These are phyloP conservation scores for Abelmoschus esculentus DNA, from an alignment of 345 rosid genomes.

Conservation along the genomic window DNA sequence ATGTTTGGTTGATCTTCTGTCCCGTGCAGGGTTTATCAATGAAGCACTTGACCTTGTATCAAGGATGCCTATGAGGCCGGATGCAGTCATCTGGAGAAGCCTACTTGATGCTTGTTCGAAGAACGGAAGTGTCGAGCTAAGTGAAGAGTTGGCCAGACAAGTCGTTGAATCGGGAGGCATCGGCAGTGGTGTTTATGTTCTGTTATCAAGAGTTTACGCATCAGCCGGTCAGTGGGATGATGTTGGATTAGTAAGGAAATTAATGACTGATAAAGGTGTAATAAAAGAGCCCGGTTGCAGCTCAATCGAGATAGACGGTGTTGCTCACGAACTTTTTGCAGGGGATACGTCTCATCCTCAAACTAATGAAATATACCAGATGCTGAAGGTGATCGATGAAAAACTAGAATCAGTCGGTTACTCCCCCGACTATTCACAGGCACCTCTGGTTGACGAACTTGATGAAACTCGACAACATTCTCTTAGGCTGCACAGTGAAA, in stretches of 20 bases:
- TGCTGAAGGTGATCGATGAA: constrained; percentile 49
- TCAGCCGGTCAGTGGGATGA: constrained; percentile 69
- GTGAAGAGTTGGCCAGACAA: constrained; percentile 57
- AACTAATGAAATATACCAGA: constrained; percentile 45
- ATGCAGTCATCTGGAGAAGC: constrained; percentile 76
- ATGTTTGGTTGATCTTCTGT: constrained; percentile 64
- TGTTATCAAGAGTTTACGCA: constrained; percentile 69
- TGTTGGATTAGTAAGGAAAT: constrained; percentile 57
- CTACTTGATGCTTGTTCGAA: constrained; percentile 72
- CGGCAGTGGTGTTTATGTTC: constrained; percentile 59
- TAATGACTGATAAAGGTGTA: constrained; percentile 62
- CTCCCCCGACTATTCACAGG: constrained; percentile 46
- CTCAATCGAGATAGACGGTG: constrained; percentile 60
- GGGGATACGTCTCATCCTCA: constrained; percentile 76
- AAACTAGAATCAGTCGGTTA: constrained; percentile 39
- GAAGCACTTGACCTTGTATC: constrained; percentile 60
- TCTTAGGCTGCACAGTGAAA: constrained; percentile 64
- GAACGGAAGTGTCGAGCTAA: constrained; percentile 46
- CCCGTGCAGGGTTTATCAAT: constrained; percentile 60
- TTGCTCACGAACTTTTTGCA: constrained; percentile 66
- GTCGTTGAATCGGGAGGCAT: constrained; percentile 37
- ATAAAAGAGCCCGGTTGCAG: constrained; percentile 84
- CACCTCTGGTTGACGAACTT: constrained; percentile 38
- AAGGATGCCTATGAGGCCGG: constrained; percentile 68
- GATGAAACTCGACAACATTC: constrained; percentile 37